phyloP scores from a whole-genome alignment of 768 basidiomycete species.

The Lentinus tigrinus region DNA sequence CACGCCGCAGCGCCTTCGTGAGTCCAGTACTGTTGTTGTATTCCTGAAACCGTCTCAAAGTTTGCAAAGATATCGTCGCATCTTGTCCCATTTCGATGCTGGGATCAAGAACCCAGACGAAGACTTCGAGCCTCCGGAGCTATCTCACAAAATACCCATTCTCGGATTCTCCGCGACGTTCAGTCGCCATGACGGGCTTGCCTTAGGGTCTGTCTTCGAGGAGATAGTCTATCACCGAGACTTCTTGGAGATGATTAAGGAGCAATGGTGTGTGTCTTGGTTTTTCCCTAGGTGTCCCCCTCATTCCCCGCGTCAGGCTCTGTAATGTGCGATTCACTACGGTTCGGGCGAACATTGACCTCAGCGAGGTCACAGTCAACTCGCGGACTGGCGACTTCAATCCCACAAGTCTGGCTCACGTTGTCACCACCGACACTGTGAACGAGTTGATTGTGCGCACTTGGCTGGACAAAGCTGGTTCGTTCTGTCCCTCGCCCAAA shows the following conservation, averaged over 20 bases:
- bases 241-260: slow-evolving; percentile 90
- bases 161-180: slow-evolving; percentile 97
- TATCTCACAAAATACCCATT: slow-evolving; percentile 65
- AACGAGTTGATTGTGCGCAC: slow-evolving; percentile 78
- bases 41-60: not conserved
- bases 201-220: slow-evolving; percentile 86
- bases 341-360: slow-evolving; percentile 71
- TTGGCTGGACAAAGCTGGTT: slow-evolving; percentile 86
- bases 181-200: slow-evolving; percentile 86
- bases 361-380: slow-evolving; percentile 66
- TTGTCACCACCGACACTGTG: slow-evolving; percentile 77
- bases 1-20: slow-evolving; percentile 93
- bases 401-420: slow-evolving; percentile 70
- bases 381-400: slow-evolving; percentile 78
- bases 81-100: slow-evolving; percentile 81
- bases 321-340: slow-evolving; percentile 85
- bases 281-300: not conserved
- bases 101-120: slow-evolving; percentile 57
- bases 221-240: slow-evolving; percentile 90
- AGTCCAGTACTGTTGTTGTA: slow-evolving; percentile 27
- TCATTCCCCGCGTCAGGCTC: slow-evolving; percentile 50
- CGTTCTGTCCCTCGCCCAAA: not conserved
- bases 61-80: slow-evolving; percentile 63
- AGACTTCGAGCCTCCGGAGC: slow-evolving; percentile 34
- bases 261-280: slow-evolving; percentile 63